Evolutionary conservation across 441 rosid species (phyloP).

Genomic region (Erysimum cheiri): DNA sequence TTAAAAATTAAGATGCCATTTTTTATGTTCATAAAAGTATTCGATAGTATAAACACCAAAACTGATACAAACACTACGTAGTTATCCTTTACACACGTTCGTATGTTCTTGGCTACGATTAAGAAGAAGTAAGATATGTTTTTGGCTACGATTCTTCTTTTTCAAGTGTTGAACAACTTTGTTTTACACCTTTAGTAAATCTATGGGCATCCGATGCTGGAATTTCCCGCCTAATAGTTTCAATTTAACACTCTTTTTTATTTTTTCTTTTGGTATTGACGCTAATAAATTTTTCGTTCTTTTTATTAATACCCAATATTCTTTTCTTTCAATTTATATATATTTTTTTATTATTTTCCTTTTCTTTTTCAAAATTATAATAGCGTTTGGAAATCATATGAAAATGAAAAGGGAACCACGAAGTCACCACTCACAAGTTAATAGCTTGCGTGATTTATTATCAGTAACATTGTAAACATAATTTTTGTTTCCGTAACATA

Average conservation of each 20-base stretch:
- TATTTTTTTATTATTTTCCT: too few relatives aligned
- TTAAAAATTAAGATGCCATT: not conserved
- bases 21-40: not conserved
- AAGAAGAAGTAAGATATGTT: too few relatives aligned
- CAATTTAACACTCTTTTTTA: not conserved
- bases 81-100: not conserved
- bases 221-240: slow-evolving; percentile 35
- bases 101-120: not conserved
- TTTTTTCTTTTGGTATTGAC: not conserved
- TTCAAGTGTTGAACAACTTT: slow-evolving; percentile 34
- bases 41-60: not conserved
- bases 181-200: slow-evolving; percentile 32
- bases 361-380: not conserved
- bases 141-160: slow-evolving; percentile 22
- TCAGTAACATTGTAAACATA: not conserved
- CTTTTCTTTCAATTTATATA: not conserved
- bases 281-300: not conserved
- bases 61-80: not conserved
- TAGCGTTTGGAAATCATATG: not conserved
- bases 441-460: not conserved
- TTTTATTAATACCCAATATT: not conserved
- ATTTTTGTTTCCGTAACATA: not conserved
- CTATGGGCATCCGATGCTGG: slow-evolving; percentile 32
- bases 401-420: not conserved
- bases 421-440: not conserved